These are phyloP conservation scores for Boeremia lycopersici DNA, from an alignment of 2,329 filamentous ascomycete genomes.

Conservation along the genomic window DNA sequence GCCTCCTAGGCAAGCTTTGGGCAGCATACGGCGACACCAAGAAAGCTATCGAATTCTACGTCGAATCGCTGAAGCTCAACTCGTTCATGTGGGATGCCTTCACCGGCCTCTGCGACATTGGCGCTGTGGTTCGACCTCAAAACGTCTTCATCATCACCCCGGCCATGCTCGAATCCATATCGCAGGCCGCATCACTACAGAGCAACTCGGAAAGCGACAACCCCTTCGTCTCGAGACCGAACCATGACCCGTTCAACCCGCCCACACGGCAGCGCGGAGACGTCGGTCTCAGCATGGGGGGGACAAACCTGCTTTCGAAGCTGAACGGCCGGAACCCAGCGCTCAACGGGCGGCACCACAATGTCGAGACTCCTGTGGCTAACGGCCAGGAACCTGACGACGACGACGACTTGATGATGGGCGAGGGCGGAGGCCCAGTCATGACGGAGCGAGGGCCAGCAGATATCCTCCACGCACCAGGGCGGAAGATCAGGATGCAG, in stretches of 20 bases:
- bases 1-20: slow-evolving; percentile 85
- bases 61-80: slow-evolving; percentile 85
- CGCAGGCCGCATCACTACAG: slow-evolving; percentile 27
- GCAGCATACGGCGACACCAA: slow-evolving; percentile 78
- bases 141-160: slow-evolving; percentile 83
- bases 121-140: slow-evolving; percentile 76
- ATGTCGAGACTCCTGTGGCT: slow-evolving; percentile 56
- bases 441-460: slow-evolving; percentile 31
- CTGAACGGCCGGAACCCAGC: slow-evolving; percentile 51
- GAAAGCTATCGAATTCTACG: slow-evolving; percentile 84
- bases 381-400: slow-evolving; percentile 49
- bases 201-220: slow-evolving; percentile 33
- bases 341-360: slow-evolving; percentile 31
- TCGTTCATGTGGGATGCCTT: slow-evolving; percentile 99
- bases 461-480: slow-evolving; percentile 58
- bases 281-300: slow-evolving; percentile 43
- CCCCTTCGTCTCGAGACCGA: slow-evolving; percentile 45
- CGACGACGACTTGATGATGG: slow-evolving; percentile 54
- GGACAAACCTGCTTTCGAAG: slow-evolving; percentile 48
- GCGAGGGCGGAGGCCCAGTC: slow-evolving; percentile 43
- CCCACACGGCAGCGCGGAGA: slow-evolving; percentile 40
- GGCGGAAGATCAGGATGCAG: slow-evolving; percentile 48
- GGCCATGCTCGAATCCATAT: slow-evolving; percentile 63
- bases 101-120: slow-evolving; percentile 80
- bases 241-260: slow-evolving; percentile 54